A percentile compares a stretch with the other conserved stretches of the same genome.
These are phyloP conservation scores for Cicer bijugum DNA, from an alignment of 306 rosid species.

Conservation along the genomic window DNA sequence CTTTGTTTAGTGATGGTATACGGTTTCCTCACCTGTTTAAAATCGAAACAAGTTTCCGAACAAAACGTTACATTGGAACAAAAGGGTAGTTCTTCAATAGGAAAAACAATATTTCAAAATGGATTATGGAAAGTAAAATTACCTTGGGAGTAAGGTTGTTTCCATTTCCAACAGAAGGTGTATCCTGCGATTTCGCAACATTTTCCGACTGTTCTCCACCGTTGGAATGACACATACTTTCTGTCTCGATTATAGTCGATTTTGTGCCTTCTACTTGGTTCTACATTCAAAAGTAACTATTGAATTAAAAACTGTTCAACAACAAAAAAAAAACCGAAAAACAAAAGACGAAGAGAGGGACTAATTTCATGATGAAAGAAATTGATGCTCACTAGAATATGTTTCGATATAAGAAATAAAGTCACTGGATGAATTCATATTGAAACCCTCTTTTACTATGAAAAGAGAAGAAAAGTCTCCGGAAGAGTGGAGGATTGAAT, in stretches of 20 bases:
- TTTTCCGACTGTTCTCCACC: constrained; percentile 53
- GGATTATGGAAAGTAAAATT: constrained; percentile 23
- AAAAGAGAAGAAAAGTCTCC: constrained; percentile 42
- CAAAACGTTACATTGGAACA: constrained; percentile 29
- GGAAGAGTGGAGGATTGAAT: constrained; percentile 40
- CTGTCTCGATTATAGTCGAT: constrained; percentile 45
- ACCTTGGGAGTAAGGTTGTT: constrained; percentile 71
- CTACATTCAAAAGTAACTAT: constrained; percentile 51
- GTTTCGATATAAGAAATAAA: constrained; percentile 40
- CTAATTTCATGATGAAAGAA: constrained; percentile 46
- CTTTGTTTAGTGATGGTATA: constrained; percentile 91
- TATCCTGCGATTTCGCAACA: constrained; percentile 43
- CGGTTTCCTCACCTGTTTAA: constrained; percentile 80
- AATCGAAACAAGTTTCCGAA: constrained; percentile 3
- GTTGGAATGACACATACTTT: constrained; percentile 44
- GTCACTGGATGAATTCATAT: constrained; percentile 46
- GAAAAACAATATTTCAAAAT: constrained; percentile 3
- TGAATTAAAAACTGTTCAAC: constrained; percentile 36
- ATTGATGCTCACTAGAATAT: constrained; percentile 51
- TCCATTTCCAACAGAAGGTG: constrained; percentile 52
- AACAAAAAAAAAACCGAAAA: background rate
- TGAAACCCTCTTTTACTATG: constrained; percentile 44
- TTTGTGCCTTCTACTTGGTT: constrained; percentile 55
- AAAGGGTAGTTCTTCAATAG: constrained; percentile 1
- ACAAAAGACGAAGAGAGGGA: constrained; percentile 18